Conservation (phyloP, 169 alveolate genomes). For the Theileria parva region DNA sequence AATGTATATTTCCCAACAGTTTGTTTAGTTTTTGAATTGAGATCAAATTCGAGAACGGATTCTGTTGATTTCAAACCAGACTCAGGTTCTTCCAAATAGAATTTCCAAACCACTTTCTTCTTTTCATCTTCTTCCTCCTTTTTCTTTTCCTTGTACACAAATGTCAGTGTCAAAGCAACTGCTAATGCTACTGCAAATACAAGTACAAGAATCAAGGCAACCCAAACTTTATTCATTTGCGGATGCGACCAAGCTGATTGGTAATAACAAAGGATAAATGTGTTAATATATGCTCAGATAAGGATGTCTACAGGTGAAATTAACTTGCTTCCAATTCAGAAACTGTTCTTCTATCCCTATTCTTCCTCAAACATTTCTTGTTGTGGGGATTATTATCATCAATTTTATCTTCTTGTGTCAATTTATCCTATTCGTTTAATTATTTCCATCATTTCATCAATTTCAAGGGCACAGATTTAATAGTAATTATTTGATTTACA, state of each 20-base stretch:
- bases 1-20: neutral
- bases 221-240: neutral
- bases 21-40: neutral
- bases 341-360: neutral
- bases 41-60: neutral
- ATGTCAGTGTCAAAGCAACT: constrained; percentile 1
- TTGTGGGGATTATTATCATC: neutral
- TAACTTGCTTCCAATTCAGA: neutral
- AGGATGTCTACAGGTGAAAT: neutral
- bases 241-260: neutral
- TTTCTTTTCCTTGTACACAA: constrained; percentile 2
- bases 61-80: neutral
- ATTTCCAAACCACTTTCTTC: neutral
- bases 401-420: neutral
- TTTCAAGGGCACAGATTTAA: too few relatives aligned
- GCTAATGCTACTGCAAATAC: neutral
- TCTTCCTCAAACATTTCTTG: neutral
- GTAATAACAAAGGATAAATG: neutral
- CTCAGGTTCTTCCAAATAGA: neutral
- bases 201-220: neutral
- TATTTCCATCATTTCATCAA: neutral
- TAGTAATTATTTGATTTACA: too few relatives aligned
- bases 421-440: neutral
- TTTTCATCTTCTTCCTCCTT: neutral
- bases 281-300: neutral